A percentile compares a stretch with the other conserved stretches of the same genome.
Evolutionary conservation across 345 rosid genomes (phyloP).

Genomic region (Eucalyptus tenuipes): DNA sequence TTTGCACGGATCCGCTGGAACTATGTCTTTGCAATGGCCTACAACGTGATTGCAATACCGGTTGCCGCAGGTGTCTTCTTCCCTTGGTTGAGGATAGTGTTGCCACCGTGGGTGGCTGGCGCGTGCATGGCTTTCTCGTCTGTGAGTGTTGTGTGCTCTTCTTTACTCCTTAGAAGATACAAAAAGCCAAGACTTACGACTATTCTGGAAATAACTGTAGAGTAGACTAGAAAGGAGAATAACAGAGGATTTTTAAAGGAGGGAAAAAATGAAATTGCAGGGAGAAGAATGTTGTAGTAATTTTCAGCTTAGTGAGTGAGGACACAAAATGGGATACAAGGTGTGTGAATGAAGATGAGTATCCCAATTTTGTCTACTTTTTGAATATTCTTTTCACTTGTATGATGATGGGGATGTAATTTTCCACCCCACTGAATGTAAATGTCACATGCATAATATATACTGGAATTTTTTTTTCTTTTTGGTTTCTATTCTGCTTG

Average conservation of each 20-base stretch:
- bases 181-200: slow-evolving; percentile 90
- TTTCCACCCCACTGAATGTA: slow-evolving; percentile 12
- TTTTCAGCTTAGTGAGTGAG: neutral
- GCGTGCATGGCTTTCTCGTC: slow-evolving; percentile 98
- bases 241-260: neutral
- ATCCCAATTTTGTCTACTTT: slow-evolving; percentile 4
- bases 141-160: slow-evolving; percentile 97
- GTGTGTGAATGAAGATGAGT: neutral
- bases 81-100: slow-evolving; percentile 43
- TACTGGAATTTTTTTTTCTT: neutral
- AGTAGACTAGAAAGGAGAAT: slow-evolving; percentile 13
- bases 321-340: neutral
- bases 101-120: slow-evolving; percentile 99
- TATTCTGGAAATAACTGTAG: slow-evolving; percentile 70
- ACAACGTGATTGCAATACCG: slow-evolving; percentile 77
- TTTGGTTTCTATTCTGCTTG: neutral
- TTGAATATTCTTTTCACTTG: neutral
- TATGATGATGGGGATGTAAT: neutral
- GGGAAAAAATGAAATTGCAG: neutral
- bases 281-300: neutral
- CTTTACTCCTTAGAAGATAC: slow-evolving; percentile 85
- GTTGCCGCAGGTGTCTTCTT: slow-evolving; percentile 85
- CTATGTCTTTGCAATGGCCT: slow-evolving; percentile 90
- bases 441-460: neutral
- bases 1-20: slow-evolving; percentile 70